These are phyloP conservation scores for Saturnispora mendoncae DNA, from an alignment of 805 yeast genomes.

Conservation along the genomic window DNA sequence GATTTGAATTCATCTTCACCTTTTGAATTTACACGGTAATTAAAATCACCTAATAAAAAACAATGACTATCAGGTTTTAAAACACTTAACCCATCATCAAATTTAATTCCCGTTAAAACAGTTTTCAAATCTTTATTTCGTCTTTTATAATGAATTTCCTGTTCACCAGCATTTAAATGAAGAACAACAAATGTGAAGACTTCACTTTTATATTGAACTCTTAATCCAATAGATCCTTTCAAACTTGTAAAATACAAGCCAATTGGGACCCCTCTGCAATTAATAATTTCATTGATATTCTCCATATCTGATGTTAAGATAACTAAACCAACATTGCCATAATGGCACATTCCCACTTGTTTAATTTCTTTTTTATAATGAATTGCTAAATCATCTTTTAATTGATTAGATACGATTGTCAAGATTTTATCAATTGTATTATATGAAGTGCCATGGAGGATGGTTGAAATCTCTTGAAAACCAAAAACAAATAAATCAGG, in stretches of 20 bases:
- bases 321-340: slow-evolving; percentile 53
- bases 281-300: slow-evolving; percentile 17
- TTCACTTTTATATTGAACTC: slow-evolving; percentile 32
- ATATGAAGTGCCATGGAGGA: slow-evolving; percentile 45
- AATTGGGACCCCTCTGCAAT: slow-evolving; percentile 32
- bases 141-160: slow-evolving; percentile 34
- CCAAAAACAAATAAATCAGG: slow-evolving; percentile 52
- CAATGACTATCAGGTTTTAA: slow-evolving; percentile 48
- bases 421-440: slow-evolving; percentile 31
- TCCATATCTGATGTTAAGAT: slow-evolving; percentile 35
- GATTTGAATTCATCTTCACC: slow-evolving; percentile 6
- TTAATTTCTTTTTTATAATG: slow-evolving; percentile 28
- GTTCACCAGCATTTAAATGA: slow-evolving; percentile 78
- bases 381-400: slow-evolving; percentile 29
- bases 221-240: slow-evolving; percentile 66
- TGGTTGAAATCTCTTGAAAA: slow-evolving; percentile 54
- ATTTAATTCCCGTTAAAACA: slow-evolving; percentile 46
- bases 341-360: slow-evolving; percentile 34
- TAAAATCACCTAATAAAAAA: slow-evolving; percentile 78
- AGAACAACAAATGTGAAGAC: slow-evolving; percentile 56
- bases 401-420: slow-evolving; percentile 27
- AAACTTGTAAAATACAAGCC: slow-evolving; percentile 56
- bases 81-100: slow-evolving; percentile 47
- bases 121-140: slow-evolving; percentile 47
- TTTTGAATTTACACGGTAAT: slow-evolving; percentile 45